These are phyloP conservation scores for Russula foetens DNA, from an alignment of 768 basidiomycete species.

Conservation along the genomic window DNA sequence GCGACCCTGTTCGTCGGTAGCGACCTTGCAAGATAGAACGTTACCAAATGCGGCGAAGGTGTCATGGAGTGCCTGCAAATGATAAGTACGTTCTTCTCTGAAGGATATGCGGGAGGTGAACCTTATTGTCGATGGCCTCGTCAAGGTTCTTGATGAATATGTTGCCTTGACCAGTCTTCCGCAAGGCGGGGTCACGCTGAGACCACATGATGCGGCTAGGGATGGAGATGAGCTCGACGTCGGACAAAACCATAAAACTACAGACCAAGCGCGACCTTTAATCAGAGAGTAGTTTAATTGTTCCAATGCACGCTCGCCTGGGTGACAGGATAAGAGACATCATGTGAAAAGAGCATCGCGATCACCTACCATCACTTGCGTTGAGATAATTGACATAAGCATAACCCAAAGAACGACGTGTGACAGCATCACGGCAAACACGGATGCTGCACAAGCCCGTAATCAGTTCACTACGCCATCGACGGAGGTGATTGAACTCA, in stretches of 20 bases:
- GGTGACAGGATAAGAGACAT: constrained; percentile 5
- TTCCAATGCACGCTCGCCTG: constrained; percentile 96
- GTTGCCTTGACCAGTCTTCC: constrained; percentile 99
- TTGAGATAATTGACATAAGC: constrained; percentile 99
- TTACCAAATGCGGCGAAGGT: constrained; percentile 99
- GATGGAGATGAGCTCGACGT: constrained; percentile 1
- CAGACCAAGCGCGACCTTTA: constrained; percentile 92
- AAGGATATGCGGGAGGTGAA: constrained; percentile 22
- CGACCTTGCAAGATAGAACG: constrained; percentile 98
- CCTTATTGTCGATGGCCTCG: constrained; percentile 97
- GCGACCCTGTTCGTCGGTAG: constrained; percentile 89
- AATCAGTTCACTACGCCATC: constrained; percentile 5
- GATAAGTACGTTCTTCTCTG: background rate
- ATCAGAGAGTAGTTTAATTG: constrained; percentile 99
- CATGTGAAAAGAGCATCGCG: background rate
- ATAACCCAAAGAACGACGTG: constrained; percentile 98
- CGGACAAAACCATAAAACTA: constrained; percentile 10
- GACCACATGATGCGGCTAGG: constrained; percentile 99
- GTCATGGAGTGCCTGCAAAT: constrained; percentile 84
- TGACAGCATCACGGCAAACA: constrained; percentile 99
- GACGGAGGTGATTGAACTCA: constrained; percentile 30
- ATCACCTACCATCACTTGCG: constrained; percentile 70
- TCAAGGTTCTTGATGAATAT: constrained; percentile 99
- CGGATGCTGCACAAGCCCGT: constrained; percentile 59
- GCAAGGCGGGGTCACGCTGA: constrained; percentile 97